Conservation (phyloP, 2,329 filamentous ascomycete genomes). For the Clonostachys byssicola region DNA sequence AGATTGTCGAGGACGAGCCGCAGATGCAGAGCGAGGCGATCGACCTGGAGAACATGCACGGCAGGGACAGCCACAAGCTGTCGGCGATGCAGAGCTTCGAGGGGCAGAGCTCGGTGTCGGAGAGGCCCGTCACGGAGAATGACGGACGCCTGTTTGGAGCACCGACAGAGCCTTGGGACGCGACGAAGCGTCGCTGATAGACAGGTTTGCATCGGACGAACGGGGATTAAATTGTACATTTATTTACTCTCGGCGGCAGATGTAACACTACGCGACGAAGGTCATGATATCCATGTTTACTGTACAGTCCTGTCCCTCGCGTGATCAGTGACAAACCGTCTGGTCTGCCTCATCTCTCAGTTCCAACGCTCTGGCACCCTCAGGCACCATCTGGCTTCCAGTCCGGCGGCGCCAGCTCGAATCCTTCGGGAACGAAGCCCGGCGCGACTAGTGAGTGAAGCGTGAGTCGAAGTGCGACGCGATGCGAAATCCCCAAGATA, state of each 20-base stretch:
- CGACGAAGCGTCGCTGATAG: background rate
- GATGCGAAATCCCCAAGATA: background rate
- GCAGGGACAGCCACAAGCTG: background rate
- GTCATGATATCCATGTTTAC: background rate
- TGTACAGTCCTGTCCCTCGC: background rate
- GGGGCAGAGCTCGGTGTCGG: background rate
- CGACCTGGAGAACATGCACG: background rate
- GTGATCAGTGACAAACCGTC: background rate
- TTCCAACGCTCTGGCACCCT: background rate
- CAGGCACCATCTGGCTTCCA: background rate
- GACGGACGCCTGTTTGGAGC: background rate
- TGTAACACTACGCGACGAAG: background rate
- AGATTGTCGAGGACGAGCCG: background rate
- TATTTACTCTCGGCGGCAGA: background rate
- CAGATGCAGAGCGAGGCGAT: background rate
- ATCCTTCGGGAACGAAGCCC: conserved; percentile 1
- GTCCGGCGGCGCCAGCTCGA: background rate
- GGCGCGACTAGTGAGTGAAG: background rate
- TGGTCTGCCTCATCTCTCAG: too few species aligned
- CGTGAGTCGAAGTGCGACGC: background rate
- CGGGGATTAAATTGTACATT: background rate
- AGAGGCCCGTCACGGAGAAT: background rate
- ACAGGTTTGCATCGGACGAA: background rate
- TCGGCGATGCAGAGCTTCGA: background rate
- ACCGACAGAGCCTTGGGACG: background rate